A percentile compares a stretch with the other conserved stretches of the same genome.
phyloP scores from a whole-genome alignment of 257 asterid genomes.

The Eustoma russellianum region DNA sequence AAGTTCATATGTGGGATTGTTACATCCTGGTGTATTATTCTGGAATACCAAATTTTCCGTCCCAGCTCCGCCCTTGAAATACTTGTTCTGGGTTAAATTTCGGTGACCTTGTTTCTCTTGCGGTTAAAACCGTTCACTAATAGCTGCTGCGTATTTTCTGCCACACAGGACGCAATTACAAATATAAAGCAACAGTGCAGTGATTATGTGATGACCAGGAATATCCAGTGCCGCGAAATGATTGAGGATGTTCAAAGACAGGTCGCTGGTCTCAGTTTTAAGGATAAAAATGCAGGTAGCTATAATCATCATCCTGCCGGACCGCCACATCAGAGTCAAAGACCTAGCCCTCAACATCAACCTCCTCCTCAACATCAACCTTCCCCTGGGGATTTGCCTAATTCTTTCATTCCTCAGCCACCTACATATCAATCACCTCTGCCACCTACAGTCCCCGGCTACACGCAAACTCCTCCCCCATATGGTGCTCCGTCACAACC shows the following conservation, averaged over 20 bases:
- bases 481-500: conserved; percentile 55
- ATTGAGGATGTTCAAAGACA: conserved; percentile 84
- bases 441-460: conserved; percentile 39
- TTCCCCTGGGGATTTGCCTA: conserved; percentile 29
- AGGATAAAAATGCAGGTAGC: conserved; percentile 47
- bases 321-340: conserved; percentile 44
- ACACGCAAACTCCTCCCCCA: conserved; percentile 55
- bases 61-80: too few relatives aligned
- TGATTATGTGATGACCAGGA: conserved; percentile 87
- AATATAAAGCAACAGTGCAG: conserved; percentile 87
- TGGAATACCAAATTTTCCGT: too few relatives aligned
- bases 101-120: too few relatives aligned
- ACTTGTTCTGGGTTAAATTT: too few relatives aligned
- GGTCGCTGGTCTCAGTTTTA: conserved; percentile 76
- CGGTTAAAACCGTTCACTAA: neutral
- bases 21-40: too few relatives aligned
- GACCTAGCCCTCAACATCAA: conserved; percentile 43
- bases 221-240: conserved; percentile 93
- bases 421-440: conserved; percentile 54
- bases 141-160: neutral
- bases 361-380: conserved; percentile 43
- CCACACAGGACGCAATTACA: conserved; percentile 77
- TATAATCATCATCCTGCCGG: conserved; percentile 46
- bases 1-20: too few relatives aligned
- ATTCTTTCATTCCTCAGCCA: conserved; percentile 32